Evolutionary conservation across 139 green algal genomes (phyloP).

Genomic region (Tetradesmus obliquus): DNA sequence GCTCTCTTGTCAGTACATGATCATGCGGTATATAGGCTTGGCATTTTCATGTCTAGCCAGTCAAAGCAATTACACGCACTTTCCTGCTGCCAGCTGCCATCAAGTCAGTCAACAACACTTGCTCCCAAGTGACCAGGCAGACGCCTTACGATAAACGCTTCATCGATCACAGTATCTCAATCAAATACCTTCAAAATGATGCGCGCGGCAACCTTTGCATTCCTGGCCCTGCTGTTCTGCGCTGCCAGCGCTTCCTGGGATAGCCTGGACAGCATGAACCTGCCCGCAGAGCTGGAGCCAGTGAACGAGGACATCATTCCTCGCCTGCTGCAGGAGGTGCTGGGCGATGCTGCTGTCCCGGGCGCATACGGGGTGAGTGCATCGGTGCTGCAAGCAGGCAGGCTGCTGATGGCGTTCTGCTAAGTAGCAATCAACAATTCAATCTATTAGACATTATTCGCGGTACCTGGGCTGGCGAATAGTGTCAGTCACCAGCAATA

Average conservation of each 20-base stretch:
- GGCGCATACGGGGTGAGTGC: neutral
- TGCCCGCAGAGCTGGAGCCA: neutral
- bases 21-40: neutral
- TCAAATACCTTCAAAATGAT: neutral
- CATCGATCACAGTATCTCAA: neutral
- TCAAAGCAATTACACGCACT: neutral
- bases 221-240: neutral
- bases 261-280: neutral
- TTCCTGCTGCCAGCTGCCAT: neutral
- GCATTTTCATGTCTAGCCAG: neutral
- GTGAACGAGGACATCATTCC: neutral
- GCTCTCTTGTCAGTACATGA: neutral
- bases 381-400: neutral
- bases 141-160: neutral
- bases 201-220: neutral
- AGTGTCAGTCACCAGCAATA: neutral
- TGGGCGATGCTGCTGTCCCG: neutral
- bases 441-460: neutral
- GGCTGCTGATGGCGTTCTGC: neutral
- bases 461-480: neutral
- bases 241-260: neutral
- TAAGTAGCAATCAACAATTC: neutral
- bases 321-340: neutral
- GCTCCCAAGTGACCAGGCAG: neutral
- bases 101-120: neutral